Base-by-base conservation (phyloP, 2,329 filamentous ascomycete genomes). In the Pseudogymnoascus sp. region DNA sequence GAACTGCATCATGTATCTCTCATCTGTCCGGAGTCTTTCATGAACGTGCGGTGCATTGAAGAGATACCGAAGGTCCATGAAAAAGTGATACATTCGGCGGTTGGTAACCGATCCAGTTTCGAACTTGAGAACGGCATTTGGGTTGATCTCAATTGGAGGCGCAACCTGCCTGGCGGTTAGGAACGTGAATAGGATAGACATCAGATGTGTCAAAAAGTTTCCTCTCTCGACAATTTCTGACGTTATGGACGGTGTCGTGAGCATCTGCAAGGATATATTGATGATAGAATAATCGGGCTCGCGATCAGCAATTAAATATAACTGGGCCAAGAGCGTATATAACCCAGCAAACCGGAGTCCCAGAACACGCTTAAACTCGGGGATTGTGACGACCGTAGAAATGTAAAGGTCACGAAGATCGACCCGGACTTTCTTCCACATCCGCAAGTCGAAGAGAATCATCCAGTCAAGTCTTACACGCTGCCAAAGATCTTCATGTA, bases 271-370 rank as follows among this genome's bases (percentile, higher is more conserved):
- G 4, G 93, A 97, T 37, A 99, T 84, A 72, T 97, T 97, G 79
- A 99, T 96, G 71, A 99, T 97, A 9, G 93, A 97, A 74, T 97
- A 93, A 71, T 99, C 94, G 2, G 94, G 94, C 73, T 99, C 94
- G 66, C 94, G 83, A 72, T 99, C 94, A 12, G 93, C 93, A 66
- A 99, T 94, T 31, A 99, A 83, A 73, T 97, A 99, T 3, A 99
- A 79, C 72, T 99, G 93, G 4, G 94, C 92, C 58, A 99, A 78
- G 2, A 89, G 90, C 1, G 94, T 97, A 75, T 99, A 99, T 2
- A 99, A 80, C 0, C 92, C 93, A 60, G 95, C 91, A 73, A 99
- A 95, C n/a, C 94, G 86, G 45, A 99, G 79, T 1, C 93, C 92
- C 61, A 99, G 80, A 8, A 99, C 86, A 18, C 93, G 87, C 77